Conservation (phyloP, 345 rosid genomes). For the Salix exigua region DNA sequence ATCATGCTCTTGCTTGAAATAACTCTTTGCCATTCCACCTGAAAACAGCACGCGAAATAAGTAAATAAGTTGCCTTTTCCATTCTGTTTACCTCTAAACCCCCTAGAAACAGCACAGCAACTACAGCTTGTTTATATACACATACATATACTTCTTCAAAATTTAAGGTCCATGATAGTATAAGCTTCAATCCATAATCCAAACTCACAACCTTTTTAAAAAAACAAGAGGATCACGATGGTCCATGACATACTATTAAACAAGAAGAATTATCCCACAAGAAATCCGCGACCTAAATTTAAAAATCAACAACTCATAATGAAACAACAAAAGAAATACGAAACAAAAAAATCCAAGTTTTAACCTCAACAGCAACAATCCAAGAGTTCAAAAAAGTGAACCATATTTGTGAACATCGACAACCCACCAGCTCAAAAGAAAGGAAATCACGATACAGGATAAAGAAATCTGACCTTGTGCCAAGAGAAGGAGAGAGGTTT, state of each 20-base stretch:
- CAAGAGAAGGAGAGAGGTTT: neutral
- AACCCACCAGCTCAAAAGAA: neutral
- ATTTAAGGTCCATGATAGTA: neutral
- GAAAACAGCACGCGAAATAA: conserved; percentile 15
- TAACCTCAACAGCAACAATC: neutral
- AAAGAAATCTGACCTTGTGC: neutral
- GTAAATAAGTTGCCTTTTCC: neutral
- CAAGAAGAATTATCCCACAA: neutral
- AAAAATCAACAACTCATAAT: neutral
- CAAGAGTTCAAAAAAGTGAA: neutral
- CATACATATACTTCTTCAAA: neutral
- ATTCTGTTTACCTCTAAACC: neutral
- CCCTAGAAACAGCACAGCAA: neutral
- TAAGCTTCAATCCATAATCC: neutral
- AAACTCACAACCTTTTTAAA: neutral
- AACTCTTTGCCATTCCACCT: conserved; percentile 70
- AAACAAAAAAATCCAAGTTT: neutral
- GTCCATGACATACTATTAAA: neutral
- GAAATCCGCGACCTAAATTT: neutral
- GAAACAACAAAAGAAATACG: too few species aligned
- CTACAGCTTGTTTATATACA: neutral
- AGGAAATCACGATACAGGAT: neutral
- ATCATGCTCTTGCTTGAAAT: conserved; percentile 94
- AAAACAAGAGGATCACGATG: neutral
- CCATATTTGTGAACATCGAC: neutral